Conservation (phyloP, 305 asterid species). For the Solanum hybrid region DNA sequence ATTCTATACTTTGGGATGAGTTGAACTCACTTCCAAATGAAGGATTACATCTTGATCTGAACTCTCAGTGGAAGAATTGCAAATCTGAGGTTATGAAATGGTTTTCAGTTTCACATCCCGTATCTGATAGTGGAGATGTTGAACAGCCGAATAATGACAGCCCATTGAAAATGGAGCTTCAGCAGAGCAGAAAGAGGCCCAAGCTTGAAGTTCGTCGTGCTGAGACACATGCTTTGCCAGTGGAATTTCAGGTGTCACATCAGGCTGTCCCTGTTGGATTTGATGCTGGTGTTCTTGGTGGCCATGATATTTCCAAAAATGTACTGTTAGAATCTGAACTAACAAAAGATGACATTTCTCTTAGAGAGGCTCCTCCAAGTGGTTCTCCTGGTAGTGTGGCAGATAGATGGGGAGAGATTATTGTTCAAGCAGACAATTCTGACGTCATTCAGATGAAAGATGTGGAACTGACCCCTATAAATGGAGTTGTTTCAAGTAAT, state of each 20-base stretch:
- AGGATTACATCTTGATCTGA: constrained; percentile 37
- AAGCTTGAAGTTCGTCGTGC: constrained; percentile 99
- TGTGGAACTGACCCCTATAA: constrained; percentile 42
- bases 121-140: constrained; percentile 26
- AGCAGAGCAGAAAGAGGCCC: constrained; percentile 70
- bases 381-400: constrained; percentile 33
- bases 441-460: constrained; percentile 36
- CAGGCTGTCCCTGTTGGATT: constrained; percentile 42
- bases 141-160: constrained; percentile 42
- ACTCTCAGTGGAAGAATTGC: constrained; percentile 77
- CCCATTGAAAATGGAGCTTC: constrained; percentile 40
- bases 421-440: constrained; percentile 53
- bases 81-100: constrained; percentile 89
- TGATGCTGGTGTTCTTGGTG: constrained; percentile 39
- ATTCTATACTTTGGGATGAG: constrained; percentile 76
- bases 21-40: constrained; percentile 50
- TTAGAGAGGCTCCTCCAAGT: constrained; percentile 23
- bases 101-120: constrained; percentile 73
- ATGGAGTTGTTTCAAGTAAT: constrained; percentile 29
- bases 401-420: constrained; percentile 58
- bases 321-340: constrained; percentile 40
- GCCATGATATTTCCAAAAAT: constrained; percentile 25
- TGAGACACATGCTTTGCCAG: constrained; percentile 53
- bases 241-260: constrained; percentile 32
- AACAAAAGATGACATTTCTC: constrained; percentile 27